phyloP scores from a whole-genome alignment of 345 rosid genomes.

The Sapria himalayana region DNA sequence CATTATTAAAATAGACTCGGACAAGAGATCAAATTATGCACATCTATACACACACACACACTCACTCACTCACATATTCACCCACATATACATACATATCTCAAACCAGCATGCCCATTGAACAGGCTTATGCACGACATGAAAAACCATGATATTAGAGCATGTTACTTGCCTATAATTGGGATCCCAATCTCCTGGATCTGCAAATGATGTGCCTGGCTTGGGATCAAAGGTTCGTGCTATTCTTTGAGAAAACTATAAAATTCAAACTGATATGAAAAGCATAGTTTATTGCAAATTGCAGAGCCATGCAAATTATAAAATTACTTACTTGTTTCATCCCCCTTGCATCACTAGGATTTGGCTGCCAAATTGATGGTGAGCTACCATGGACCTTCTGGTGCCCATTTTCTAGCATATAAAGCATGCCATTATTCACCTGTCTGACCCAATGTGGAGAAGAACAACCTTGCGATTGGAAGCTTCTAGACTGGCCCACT shows the following conservation, averaged over 20 bases:
- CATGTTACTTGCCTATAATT: slow-evolving; percentile 69
- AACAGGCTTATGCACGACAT: no score
- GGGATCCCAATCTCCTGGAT: slow-evolving; percentile 99
- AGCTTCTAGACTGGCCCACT: slow-evolving; percentile 58
- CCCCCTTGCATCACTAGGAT: slow-evolving; percentile 26
- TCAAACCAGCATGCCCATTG: no score
- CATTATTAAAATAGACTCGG: no score
- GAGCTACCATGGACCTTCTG: slow-evolving; percentile 28
- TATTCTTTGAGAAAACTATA: slow-evolving; percentile 19
- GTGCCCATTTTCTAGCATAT: slow-evolving; percentile 34
- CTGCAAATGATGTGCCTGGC: slow-evolving; percentile 37
- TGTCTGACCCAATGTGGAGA: slow-evolving; percentile 52
- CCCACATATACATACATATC: no score
- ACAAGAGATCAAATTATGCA: no score
- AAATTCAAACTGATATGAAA: slow-evolving; percentile 17
- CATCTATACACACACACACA: no score
- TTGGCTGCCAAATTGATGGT: slow-evolving; percentile 29
- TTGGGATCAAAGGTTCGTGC: slow-evolving; percentile 35
- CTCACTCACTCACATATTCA: no score
- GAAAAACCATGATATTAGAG: no score
- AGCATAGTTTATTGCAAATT: no score
- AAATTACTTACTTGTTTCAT: slow-evolving; percentile 44
- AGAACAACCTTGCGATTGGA: slow-evolving; percentile 50
- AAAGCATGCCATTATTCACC: slow-evolving; percentile 22
- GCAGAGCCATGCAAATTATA: no score